phyloP scores from a whole-genome alignment of 176 grass and related monocot genomes.

The Juncus inflexus region DNA sequence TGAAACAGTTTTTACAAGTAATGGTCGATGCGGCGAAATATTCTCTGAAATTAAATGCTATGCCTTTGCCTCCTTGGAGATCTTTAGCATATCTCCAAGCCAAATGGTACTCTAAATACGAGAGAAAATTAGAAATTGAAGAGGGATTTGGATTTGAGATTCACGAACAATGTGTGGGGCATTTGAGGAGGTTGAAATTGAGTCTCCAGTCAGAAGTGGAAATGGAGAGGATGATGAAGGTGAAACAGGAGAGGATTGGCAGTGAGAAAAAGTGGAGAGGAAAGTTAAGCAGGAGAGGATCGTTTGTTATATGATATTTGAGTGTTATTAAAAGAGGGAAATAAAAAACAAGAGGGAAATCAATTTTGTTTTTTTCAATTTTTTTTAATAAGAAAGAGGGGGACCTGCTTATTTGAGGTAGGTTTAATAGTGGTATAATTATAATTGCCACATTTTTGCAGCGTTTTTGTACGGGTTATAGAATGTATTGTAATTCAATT shows the following conservation, averaged over 20 bases:
- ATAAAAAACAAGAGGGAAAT: background rate
- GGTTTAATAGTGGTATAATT: conserved; percentile 8
- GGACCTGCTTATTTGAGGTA: conserved; percentile 10
- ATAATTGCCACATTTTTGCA: conserved; percentile 24
- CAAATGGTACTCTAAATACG: conserved; percentile 77
- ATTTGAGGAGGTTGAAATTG: conserved; percentile 58
- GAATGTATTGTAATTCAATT: conserved; percentile 13
- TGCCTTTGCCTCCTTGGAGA: conserved; percentile 95
- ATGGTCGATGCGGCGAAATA: conserved; percentile 90
- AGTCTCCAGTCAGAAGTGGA: conserved; percentile 51
- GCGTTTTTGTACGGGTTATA: conserved; percentile 22
- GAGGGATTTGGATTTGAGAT: conserved; percentile 8
- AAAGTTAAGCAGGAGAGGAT: conserved; percentile 44
- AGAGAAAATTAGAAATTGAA: conserved; percentile 36
- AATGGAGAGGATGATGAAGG: conserved; percentile 21
- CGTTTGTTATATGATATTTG: conserved; percentile 28
- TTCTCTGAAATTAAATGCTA: conserved; percentile 93
- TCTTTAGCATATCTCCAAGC: conserved; percentile 81
- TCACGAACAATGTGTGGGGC: conserved; percentile 45
- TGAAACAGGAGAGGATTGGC: conserved; percentile 28
- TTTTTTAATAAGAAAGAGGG: conserved; percentile 12
- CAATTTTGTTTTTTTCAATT: conserved; percentile 2
- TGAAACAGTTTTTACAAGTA: conserved; percentile 81
- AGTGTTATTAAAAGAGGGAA: conserved; percentile 28
- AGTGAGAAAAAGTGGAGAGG: conserved; percentile 57